Evolutionary conservation across 148 eudicot genomes (phyloP).

Genomic region (Nepenthes mirabilis): DNA sequence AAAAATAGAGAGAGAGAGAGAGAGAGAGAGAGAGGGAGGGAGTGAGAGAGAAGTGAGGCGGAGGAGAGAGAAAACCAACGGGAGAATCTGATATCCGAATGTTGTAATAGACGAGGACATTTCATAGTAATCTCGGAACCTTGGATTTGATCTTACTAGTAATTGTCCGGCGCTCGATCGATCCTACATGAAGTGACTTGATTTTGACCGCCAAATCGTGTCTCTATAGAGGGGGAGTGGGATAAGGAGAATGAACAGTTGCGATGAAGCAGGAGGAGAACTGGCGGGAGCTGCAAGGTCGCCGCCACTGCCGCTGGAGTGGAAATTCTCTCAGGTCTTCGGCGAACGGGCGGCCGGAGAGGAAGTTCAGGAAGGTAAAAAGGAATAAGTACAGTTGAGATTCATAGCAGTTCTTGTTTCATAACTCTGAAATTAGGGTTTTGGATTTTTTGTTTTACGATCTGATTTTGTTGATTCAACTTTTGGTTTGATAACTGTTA

Average conservation of each 20-base stretch:
- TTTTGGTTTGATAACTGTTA: background rate
- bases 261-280: conserved; percentile 27
- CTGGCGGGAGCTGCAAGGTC: conserved; percentile 25
- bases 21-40: too few relatives aligned
- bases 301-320: conserved; percentile 27
- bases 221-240: background rate
- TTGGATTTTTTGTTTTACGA: background rate
- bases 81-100: background rate
- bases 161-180: too few relatives aligned
- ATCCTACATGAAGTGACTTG: background rate
- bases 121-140: background rate
- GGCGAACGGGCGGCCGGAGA: conserved; percentile 14
- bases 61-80: too few relatives aligned
- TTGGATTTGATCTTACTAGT: background rate
- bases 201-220: background rate
- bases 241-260: conserved; percentile 35
- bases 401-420: background rate
- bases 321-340: conserved; percentile 19
- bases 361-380: conserved; percentile 13
- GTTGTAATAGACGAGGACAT: background rate
- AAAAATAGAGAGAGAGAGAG: too few relatives aligned
- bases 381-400: background rate
- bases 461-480: background rate
- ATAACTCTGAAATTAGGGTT: conserved; percentile 9
- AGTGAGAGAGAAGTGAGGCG: too few relatives aligned